Conservation (phyloP, 148 eudicot species). For the Fagopyrum homotropicum region DNA sequence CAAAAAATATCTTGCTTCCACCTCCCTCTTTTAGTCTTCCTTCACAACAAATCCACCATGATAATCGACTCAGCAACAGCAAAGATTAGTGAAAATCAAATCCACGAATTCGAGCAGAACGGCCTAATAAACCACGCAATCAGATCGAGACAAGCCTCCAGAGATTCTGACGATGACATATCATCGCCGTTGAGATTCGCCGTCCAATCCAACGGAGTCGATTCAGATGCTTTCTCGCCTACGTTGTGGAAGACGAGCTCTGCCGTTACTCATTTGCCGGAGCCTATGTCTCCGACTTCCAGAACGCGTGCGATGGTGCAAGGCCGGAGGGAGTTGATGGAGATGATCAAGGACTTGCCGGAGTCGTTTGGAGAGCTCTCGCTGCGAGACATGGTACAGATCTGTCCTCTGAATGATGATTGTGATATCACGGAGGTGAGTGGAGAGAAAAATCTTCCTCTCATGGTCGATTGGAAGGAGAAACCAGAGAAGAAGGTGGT, state of each 20-base stretch:
- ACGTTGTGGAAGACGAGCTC: slow-evolving; percentile 46
- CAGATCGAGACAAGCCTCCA: slow-evolving; percentile 20
- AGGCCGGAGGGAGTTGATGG: slow-evolving; percentile 75
- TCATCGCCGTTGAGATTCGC: slow-evolving; percentile 28
- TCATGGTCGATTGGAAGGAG: slow-evolving; percentile 11
- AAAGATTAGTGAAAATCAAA: slow-evolving; percentile 21
- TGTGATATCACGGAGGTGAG: not conserved
- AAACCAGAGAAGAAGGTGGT: slow-evolving; percentile 26
- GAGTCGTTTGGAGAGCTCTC: slow-evolving; percentile 71
- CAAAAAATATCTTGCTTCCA: not conserved
- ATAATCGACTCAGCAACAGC: slow-evolving; percentile 38
- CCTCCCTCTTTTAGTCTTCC: not conserved
- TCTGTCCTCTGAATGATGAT: not conserved
- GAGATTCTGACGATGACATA: slow-evolving; percentile 18
- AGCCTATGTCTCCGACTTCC: slow-evolving; percentile 37
- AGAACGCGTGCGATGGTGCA: slow-evolving; percentile 55
- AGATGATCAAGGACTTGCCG: slow-evolving; percentile 71
- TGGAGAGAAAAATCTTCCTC: not conserved
- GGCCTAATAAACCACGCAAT: slow-evolving; percentile 16
- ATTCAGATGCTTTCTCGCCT: slow-evolving; percentile 48
- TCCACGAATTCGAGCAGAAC: slow-evolving; percentile 30
- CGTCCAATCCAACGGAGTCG: slow-evolving; percentile 20
- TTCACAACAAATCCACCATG: slow-evolving; percentile 15
- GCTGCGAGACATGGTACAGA: slow-evolving; percentile 47
- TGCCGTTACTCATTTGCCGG: slow-evolving; percentile 20